Base-by-base conservation (phyloP, 352 stramenopile species). In the Globisporangium sylvaticum region DNA sequence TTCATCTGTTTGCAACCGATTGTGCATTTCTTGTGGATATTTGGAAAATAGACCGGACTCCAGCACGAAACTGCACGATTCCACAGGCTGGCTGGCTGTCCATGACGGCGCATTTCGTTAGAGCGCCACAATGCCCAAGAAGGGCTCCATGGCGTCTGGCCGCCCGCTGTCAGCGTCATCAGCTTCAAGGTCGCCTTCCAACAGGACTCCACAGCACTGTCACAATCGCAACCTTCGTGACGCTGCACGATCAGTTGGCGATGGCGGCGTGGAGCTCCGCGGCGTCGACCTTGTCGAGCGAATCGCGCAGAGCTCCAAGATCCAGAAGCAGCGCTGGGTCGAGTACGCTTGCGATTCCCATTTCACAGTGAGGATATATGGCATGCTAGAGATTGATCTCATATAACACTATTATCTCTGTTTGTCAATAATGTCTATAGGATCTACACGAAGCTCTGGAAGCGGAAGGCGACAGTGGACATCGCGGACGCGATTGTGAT, bases 401-500 rank as follows among this genome's bases (percentile, higher is more conserved):
- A 15, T 15, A 53, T 53, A 15, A 7, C 9, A 12, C 9, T 10
- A 31, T 10, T 27, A n/a, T 46, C 9, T 27, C 27, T 56, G 10
- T 29, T 24, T 18, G 29, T n/a, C 0, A 4, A 32, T 37, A 6
- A 10, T 63, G 31, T 14, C 0, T 27, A 9, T 48, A 22, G 82
- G 37, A 61, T 91, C 44, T 89, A 88, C 69, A 68, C 64, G 39
- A 74, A 76, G 46, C 70, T 91, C 4, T 91, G 79, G 74, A 80
- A 91, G 57, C 77, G 32, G 50, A 88, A 79, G 67, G 66, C 73
- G 15, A 87, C 86, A 62, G 52, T 91, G 1, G 83, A 91, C 44
- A 86, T 91, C 52, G 74, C 67, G 15, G 83, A 91, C 72, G 74
- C 78, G 5, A 73, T 91, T 27, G 20, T 89, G 20, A 76, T 91